Evolutionary conservation across 2,329 filamentous ascomycete genomes (phyloP).

Genomic region (Colletotrichum sublineola): DNA sequence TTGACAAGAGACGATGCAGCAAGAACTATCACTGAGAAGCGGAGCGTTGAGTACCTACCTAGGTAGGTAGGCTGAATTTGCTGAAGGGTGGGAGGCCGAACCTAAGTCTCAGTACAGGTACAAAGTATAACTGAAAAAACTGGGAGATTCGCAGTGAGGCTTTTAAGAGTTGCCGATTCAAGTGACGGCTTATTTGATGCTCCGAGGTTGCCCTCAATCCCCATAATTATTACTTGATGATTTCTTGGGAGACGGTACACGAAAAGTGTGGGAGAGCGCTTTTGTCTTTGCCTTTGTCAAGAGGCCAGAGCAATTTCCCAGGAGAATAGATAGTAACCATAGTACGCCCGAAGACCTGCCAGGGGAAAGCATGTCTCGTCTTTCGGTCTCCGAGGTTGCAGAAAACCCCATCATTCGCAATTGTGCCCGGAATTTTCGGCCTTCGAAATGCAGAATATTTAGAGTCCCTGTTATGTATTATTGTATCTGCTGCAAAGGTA

Average conservation of each 20-base stretch:
- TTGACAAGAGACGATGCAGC: background rate
- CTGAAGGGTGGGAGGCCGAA: background rate
- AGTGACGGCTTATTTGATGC: conserved; percentile 5
- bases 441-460: background rate
- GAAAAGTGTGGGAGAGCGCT: background rate
- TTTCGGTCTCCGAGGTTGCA: conserved; percentile 27
- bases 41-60: no score
- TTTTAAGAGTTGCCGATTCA: background rate
- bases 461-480: background rate
- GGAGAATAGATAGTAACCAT: background rate
- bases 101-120: background rate
- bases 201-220: background rate
- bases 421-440: conserved; percentile 1
- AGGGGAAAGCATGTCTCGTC: background rate
- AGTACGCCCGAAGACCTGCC: no score
- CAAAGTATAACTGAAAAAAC: background rate
- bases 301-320: background rate
- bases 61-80: no score
- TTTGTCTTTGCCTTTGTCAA: background rate
- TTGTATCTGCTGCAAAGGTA: background rate
- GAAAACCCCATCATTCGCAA: conserved; percentile 6
- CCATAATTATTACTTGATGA: background rate
- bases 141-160: background rate
- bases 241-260: background rate
- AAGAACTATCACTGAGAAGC: no score